Evolutionary conservation across 2,329 filamentous ascomycete genomes (phyloP).

Genomic region (Pseudogymnoascus sp.): DNA sequence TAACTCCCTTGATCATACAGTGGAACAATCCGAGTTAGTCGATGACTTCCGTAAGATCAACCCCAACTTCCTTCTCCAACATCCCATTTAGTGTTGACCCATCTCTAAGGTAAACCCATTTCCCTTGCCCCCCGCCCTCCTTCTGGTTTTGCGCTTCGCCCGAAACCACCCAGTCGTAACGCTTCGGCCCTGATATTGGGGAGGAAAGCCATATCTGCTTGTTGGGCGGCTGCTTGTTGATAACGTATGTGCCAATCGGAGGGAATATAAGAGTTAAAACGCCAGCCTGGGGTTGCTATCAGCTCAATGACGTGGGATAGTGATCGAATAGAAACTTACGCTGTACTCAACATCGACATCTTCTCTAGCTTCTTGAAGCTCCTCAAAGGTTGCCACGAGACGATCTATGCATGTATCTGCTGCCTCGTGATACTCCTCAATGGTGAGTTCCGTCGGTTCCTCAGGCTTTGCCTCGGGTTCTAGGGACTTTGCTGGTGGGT

Average conservation of each 20-base stretch:
- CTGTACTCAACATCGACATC: slow-evolving; percentile 85
- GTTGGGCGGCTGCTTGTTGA: slow-evolving; percentile 98
- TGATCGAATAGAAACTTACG: slow-evolving; percentile 44
- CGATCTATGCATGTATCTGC: slow-evolving; percentile 67
- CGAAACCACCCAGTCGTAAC: slow-evolving; percentile 79
- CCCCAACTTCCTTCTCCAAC: slow-evolving; percentile 66
- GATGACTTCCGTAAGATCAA: slow-evolving; percentile 43
- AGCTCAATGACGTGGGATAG: slow-evolving; percentile 7
- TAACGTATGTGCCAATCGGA: slow-evolving; percentile 71
- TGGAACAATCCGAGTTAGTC: background rate
- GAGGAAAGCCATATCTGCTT: slow-evolving; percentile 96
- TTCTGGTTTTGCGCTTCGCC: slow-evolving; percentile 72
- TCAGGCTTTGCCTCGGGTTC: slow-evolving; percentile 35
- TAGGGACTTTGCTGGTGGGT: slow-evolving; percentile 42
- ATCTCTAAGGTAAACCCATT: slow-evolving; percentile 86
- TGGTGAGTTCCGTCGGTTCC: slow-evolving; percentile 58
- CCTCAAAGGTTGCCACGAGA: slow-evolving; percentile 57
- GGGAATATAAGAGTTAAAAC: slow-evolving; percentile 72
- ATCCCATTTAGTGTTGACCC: slow-evolving; percentile 67
- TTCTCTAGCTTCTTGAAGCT: slow-evolving; percentile 62
- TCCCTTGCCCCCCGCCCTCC: slow-evolving; percentile 63
- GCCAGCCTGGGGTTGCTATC: slow-evolving; percentile 55
- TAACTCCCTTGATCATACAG: background rate
- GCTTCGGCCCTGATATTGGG: slow-evolving; percentile 83
- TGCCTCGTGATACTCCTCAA: slow-evolving; percentile 67